These are phyloP conservation scores for Styphnolobium japonicum DNA, from an alignment of 306 rosid species.

Conservation along the genomic window DNA sequence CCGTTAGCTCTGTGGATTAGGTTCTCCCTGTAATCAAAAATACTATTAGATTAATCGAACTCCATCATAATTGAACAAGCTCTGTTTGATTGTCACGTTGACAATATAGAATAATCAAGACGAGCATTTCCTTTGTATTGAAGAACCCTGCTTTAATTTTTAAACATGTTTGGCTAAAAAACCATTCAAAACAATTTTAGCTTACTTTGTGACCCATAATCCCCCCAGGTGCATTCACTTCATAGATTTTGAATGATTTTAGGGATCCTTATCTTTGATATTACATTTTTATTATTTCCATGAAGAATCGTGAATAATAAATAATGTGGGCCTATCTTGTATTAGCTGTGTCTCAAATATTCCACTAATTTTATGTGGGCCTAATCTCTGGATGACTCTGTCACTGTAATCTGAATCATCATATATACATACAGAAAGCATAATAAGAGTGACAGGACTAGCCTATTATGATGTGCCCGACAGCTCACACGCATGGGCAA, in stretches of 20 bases:
- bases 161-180: neutral
- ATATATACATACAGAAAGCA: neutral
- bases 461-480: conserved; percentile 7
- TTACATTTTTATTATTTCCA: neutral
- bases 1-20: neutral
- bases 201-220: neutral
- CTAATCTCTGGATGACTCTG: neutral
- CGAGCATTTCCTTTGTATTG: neutral
- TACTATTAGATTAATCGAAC: neutral
- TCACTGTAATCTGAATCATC: neutral
- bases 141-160: neutral
- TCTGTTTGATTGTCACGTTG: neutral
- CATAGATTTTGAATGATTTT: neutral
- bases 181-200: neutral
- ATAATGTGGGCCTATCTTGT: neutral
- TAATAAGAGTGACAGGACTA: neutral
- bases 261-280: neutral
- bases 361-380: conserved; percentile 12
- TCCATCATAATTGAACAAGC: neutral
- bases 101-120: neutral
- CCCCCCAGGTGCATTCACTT: neutral
- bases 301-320: neutral
- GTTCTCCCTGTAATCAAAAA: neutral
- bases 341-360: neutral
- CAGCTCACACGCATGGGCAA: conserved; percentile 46